Evolutionary conservation across 805 yeast genomes (phyloP).

Genomic region (Grigorovia jiainica): DNA sequence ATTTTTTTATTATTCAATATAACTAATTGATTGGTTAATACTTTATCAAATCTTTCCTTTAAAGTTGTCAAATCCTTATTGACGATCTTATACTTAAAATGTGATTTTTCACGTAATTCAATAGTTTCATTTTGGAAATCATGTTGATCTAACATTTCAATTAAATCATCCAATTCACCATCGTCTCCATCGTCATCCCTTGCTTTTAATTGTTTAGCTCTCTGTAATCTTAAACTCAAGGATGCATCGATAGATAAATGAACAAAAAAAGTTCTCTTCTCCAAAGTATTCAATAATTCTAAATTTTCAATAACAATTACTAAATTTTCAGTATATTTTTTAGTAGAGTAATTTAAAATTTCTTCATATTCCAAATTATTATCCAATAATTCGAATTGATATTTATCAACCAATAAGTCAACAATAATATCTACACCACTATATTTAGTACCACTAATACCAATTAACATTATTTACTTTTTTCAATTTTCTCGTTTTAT

Average conservation of each 20-base stretch:
- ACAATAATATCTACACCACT: conserved; percentile 18
- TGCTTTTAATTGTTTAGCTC: conserved; percentile 11
- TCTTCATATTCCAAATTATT: conserved; percentile 22
- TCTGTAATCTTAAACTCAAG: conserved; percentile 34
- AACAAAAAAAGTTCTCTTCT: conserved; percentile 73
- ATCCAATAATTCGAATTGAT: conserved; percentile 15
- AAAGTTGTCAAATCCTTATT: conserved; percentile 1
- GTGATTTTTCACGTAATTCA: conserved; percentile 17
- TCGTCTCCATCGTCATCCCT: conserved; percentile 7
- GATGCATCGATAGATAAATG: conserved; percentile 77
- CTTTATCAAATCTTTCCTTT: conserved; percentile 6
- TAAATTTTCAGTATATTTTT: conserved; percentile 52
- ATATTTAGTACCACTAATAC: conserved; percentile 21
- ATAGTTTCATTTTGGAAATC: conserved; percentile 14
- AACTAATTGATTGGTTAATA: conserved; percentile 9
- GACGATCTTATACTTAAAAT: conserved; percentile 16
- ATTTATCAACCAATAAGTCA: conserved; percentile 6
- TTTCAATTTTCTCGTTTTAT: background rate
- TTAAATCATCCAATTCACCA: conserved; percentile 28
- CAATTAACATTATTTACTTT: conserved; percentile 15
- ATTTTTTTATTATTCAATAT: conserved; percentile 10
- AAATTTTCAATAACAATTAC: conserved; percentile 44
- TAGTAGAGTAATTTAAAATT: conserved; percentile 53
- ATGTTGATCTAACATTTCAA: conserved; percentile 24
- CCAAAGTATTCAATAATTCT: conserved; percentile 36